Conservation (phyloP, 495 filamentous ascomycete genomes). For the Penicillium paradoxum region DNA sequence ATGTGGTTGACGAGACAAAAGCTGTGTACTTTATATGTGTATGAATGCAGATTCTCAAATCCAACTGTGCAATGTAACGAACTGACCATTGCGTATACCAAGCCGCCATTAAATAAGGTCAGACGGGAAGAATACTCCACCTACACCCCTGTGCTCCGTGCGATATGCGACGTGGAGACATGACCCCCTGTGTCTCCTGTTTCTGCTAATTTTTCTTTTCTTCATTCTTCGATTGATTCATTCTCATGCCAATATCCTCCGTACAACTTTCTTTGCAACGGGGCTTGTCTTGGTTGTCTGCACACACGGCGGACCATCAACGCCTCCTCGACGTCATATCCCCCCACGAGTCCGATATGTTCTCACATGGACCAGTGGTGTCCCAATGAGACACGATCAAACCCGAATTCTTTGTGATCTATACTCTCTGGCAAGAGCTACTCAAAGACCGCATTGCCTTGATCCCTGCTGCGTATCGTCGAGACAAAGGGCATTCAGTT, state of each 20-base stretch:
- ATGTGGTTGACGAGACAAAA: conserved; percentile 19
- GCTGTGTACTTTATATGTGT: conserved; percentile 5
- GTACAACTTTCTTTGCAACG: not conserved
- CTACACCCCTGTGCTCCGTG: not conserved
- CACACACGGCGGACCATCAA: conserved; percentile 1
- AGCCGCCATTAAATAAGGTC: not conserved
- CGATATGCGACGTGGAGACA: not conserved
- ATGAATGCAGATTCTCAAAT: not conserved
- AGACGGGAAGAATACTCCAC: not conserved
- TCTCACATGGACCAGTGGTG: not conserved
- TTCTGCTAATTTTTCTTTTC: not conserved
- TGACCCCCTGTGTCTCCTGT: not conserved
- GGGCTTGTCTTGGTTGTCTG: not conserved
- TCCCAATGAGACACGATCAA: conserved; percentile 3
- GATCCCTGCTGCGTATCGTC: not conserved
- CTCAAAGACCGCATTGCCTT: not conserved
- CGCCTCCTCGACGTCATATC: conserved; percentile 5
- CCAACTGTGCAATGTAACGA: too few relatives aligned
- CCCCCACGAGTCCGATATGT: conserved; percentile 4
- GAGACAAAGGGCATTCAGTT: not conserved
- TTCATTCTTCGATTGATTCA: not conserved
- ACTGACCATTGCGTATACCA: too few relatives aligned
- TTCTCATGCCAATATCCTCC: not conserved
- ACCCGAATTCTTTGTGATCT: not conserved
- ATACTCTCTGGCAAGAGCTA: not conserved